Evolutionary conservation across 2,329 filamentous ascomycete genomes (phyloP).

Genomic region (Fusarium nanum): DNA sequence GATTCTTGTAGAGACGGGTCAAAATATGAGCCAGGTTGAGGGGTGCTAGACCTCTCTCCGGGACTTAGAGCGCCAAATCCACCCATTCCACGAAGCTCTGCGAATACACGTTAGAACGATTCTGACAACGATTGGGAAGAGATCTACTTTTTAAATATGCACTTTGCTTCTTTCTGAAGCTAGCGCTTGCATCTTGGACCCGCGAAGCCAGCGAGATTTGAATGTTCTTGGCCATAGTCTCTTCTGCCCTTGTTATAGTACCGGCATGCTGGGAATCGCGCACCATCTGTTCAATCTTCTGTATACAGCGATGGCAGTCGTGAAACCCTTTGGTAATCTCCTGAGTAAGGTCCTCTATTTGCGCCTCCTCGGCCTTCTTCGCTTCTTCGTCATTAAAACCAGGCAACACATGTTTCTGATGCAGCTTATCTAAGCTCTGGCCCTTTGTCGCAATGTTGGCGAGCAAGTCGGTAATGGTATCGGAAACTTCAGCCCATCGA

Average conservation of each 20-base stretch:
- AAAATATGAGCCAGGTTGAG: constrained; percentile 68
- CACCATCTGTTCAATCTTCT: constrained; percentile 88
- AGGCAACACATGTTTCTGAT: constrained; percentile 96
- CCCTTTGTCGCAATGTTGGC: constrained; percentile 84
- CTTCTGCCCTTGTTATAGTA: constrained; percentile 82
- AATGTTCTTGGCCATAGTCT: constrained; percentile 96
- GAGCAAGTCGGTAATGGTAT: constrained; percentile 89
- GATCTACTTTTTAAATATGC: constrained; percentile 88
- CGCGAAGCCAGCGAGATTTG: constrained; percentile 89
- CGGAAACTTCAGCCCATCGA: constrained; percentile 94
- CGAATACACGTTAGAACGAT: constrained; percentile 6
- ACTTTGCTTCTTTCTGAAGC: constrained; percentile 97
- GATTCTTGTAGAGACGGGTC: constrained; percentile 93
- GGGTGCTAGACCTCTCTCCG: constrained; percentile 65
- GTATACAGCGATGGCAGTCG: constrained; percentile 87
- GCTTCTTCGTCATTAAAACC: constrained; percentile 96
- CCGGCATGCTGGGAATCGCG: constrained; percentile 80
- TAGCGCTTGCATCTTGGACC: constrained; percentile 91
- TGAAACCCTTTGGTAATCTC: constrained; percentile 91
- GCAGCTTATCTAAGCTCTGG: constrained; percentile 86
- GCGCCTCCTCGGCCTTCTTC: constrained; percentile 85
- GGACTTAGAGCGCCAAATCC: constrained; percentile 64
- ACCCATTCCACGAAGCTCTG: constrained; percentile 80
- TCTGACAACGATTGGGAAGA: neutral
- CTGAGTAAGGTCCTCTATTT: constrained; percentile 92